Evolutionary conservation across 306 rosid genomes (phyloP).

Genomic region (barrel medic (Medicago truncatula)): DNA sequence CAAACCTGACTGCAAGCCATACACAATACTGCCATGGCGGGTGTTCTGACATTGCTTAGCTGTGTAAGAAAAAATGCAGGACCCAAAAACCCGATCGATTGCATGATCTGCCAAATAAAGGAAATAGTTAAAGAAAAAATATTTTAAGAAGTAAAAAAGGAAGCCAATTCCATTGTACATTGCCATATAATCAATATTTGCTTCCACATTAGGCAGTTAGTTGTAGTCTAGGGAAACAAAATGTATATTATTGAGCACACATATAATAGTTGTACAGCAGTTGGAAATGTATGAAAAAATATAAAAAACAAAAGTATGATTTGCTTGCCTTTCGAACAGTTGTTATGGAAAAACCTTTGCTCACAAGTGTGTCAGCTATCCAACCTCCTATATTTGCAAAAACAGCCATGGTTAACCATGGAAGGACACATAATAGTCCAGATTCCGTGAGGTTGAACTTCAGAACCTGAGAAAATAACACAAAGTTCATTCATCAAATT

Average conservation of each 20-base stretch:
- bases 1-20: conserved; percentile 99
- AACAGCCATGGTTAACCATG: conserved; percentile 98
- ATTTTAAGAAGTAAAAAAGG: conserved; percentile 18
- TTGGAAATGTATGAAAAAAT: conserved; percentile 10
- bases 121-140: conserved; percentile 26
- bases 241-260: not conserved
- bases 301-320: conserved; percentile 6
- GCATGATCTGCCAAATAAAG: conserved; percentile 80
- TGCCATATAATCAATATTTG: conserved; percentile 24
- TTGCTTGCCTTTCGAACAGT: conserved; percentile 84
- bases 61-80: conserved; percentile 92
- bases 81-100: conserved; percentile 88
- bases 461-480: conserved; percentile 73
- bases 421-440: conserved; percentile 91
- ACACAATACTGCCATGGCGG: conserved; percentile 85
- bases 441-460: conserved; percentile 98
- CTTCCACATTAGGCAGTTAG: conserved; percentile 17
- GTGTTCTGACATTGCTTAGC: conserved; percentile 79
- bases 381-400: conserved; percentile 98
- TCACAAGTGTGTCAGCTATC: conserved; percentile 97
- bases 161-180: not conserved
- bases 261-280: conserved; percentile 6
- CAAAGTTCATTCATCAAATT: conserved; percentile 37
- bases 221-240: not conserved
- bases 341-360: conserved; percentile 87